Conservation (phyloP, 805 yeast species). For the Starmerella asiatica region DNA sequence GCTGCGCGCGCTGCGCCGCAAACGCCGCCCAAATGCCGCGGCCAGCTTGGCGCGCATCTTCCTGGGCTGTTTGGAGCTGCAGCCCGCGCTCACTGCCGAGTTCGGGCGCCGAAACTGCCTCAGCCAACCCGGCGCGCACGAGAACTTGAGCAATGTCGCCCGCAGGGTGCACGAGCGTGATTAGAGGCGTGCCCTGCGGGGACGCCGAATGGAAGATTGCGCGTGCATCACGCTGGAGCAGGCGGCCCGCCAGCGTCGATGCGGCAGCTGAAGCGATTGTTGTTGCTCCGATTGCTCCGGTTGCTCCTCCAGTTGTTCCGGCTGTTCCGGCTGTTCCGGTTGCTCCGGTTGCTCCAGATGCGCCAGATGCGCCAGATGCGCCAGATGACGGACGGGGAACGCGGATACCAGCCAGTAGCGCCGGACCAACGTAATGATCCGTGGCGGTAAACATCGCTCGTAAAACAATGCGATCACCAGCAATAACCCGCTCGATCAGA, state of each 20-base stretch:
- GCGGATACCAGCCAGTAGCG: constrained; percentile 59
- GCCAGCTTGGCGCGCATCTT: constrained; percentile 35
- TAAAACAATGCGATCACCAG: constrained; percentile 65
- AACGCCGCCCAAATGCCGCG: constrained; percentile 10
- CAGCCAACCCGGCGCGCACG: constrained; percentile 57
- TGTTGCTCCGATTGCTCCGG: constrained; percentile 39
- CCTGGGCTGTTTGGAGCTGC: constrained; percentile 49
- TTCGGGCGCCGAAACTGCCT: constrained; percentile 67
- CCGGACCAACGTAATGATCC: constrained; percentile 46
- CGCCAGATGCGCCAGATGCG: too few species aligned
- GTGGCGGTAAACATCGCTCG: constrained; percentile 38
- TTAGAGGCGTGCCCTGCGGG: constrained; percentile 28
- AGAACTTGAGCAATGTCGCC: constrained; percentile 62
- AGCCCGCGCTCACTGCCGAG: constrained; percentile 57
- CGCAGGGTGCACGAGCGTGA: constrained; percentile 52
- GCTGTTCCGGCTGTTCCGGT: constrained; percentile 24
- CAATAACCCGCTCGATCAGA: constrained; percentile 60
- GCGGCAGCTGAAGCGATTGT: background rate
- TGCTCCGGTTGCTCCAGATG: too few species aligned
- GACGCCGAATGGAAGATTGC: constrained; percentile 47
- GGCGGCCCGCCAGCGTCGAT: constrained; percentile 39
- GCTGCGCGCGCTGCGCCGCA: constrained; percentile 36
- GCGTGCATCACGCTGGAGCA: constrained; percentile 45
- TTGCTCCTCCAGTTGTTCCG: constrained; percentile 35
- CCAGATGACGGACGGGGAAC: constrained; percentile 52